These are phyloP conservation scores for Geosmithia putterillii DNA, from an alignment of 2,329 filamentous ascomycete species.

Conservation along the genomic window DNA sequence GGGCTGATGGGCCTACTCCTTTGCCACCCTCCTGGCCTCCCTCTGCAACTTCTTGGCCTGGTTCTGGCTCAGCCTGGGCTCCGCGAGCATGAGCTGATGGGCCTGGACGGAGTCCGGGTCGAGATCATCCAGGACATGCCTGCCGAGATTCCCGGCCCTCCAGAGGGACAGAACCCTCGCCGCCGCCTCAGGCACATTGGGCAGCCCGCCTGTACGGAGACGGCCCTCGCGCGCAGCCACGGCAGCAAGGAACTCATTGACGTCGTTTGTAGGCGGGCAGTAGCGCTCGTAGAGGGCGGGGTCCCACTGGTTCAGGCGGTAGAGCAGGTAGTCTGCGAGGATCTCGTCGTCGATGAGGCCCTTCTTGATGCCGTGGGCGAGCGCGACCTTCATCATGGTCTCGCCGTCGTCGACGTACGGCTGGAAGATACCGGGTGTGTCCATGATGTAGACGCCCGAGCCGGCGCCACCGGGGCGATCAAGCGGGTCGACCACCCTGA, in stretches of 20 bases:
- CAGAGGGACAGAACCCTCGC: slow-evolving; percentile 73
- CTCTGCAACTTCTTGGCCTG: slow-evolving; percentile 59
- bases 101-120: slow-evolving; percentile 40
- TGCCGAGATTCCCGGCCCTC: slow-evolving; percentile 64
- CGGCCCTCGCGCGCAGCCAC: slow-evolving; percentile 67
- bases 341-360: slow-evolving; percentile 67
- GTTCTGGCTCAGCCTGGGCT: slow-evolving; percentile 46
- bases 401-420: slow-evolving; percentile 79
- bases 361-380: slow-evolving; percentile 85
- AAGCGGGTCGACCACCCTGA: slow-evolving; percentile 53
- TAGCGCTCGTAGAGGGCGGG: slow-evolving; percentile 50
- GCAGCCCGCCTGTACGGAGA: slow-evolving; percentile 58
- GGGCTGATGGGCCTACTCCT: slow-evolving; percentile 9
- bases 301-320: slow-evolving; percentile 60
- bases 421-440: slow-evolving; percentile 91
- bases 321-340: slow-evolving; percentile 84
- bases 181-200: slow-evolving; percentile 61
- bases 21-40: slow-evolving; percentile 38
- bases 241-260: slow-evolving; percentile 56
- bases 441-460: slow-evolving; percentile 68
- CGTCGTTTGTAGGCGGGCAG: slow-evolving; percentile 68
- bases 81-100: slow-evolving; percentile 33
- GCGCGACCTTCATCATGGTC: slow-evolving; percentile 87
- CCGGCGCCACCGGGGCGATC: slow-evolving; percentile 27
- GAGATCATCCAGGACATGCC: slow-evolving; percentile 70